These are phyloP conservation scores for Fagus sylvatica DNA, from an alignment of 306 rosid genomes.

Conservation along the genomic window DNA sequence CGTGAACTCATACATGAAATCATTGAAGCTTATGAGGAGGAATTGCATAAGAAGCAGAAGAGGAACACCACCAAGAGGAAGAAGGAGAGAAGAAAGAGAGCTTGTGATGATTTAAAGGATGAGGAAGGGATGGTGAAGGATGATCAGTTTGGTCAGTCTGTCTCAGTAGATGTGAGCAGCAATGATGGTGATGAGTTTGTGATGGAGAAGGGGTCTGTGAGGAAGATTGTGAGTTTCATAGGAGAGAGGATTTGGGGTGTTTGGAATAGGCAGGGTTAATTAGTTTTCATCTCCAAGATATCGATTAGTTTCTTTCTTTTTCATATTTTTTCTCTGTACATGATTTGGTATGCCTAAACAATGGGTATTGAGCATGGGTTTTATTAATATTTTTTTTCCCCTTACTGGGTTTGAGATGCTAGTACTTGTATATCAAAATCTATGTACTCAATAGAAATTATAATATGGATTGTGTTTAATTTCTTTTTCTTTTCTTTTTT, in stretches of 20 bases:
- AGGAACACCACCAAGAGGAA: conserved; percentile 13
- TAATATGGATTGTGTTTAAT: not conserved
- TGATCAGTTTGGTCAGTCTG: conserved; percentile 4
- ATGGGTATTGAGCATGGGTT: not conserved
- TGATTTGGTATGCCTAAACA: not conserved
- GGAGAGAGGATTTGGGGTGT: conserved; percentile 34
- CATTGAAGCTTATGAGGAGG: conserved; percentile 44
- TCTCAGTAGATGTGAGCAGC: not conserved
- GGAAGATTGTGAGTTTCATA: conserved; percentile 31
- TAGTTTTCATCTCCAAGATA: not conserved
- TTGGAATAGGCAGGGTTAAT: conserved; percentile 28
- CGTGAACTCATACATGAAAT: conserved; percentile 39
- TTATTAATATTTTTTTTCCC: not conserved
- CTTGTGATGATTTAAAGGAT: not conserved
- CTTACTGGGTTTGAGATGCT: not conserved
- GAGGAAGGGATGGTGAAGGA: not conserved
- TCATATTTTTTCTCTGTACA: not conserved
- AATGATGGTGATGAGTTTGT: conserved; percentile 12
- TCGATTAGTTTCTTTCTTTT: not conserved
- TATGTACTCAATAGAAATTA: not conserved
- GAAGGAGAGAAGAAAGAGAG: conserved; percentile 21
- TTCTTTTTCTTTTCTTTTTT: not conserved
- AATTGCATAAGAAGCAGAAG: conserved; percentile 23
- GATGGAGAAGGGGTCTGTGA: conserved; percentile 24
- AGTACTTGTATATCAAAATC: too few species aligned